Evolutionary conservation across 352 stramenopile species (phyloP).

Genomic region (Phytophthora capsici): DNA sequence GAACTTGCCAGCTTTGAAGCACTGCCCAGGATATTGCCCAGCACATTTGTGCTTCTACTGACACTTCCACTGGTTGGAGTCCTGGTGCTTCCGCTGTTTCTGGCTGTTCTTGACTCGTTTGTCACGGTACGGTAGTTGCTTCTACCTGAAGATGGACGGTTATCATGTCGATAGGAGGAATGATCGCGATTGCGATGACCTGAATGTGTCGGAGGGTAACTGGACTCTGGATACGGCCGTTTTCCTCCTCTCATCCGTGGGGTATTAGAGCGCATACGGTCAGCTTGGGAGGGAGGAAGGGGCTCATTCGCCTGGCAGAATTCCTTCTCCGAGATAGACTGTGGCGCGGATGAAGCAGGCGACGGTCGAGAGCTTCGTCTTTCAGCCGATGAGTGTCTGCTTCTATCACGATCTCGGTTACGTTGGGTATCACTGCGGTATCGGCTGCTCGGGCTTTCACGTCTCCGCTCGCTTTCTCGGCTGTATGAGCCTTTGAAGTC

Average conservation of each 20-base stretch:
- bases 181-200: slow-evolving; percentile 18
- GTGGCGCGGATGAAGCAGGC: slow-evolving; percentile 11
- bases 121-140: slow-evolving; percentile 28
- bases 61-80: slow-evolving; percentile 19
- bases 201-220: slow-evolving; percentile 15
- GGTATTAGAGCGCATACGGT: slow-evolving; percentile 17
- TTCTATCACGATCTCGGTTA: slow-evolving; percentile 10
- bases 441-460: slow-evolving; percentile 1
- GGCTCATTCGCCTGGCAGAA: slow-evolving; percentile 64
- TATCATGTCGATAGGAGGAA: slow-evolving; percentile 8
- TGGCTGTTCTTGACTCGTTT: slow-evolving; percentile 16
- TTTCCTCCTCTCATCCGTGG: slow-evolving; percentile 28
- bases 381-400: neutral
- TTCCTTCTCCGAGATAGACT: slow-evolving; percentile 62
- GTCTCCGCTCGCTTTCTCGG: slow-evolving; percentile 17
- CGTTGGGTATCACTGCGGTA: slow-evolving; percentile 24
- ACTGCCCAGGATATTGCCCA: slow-evolving; percentile 74
- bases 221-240: slow-evolving; percentile 28
- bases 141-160: slow-evolving; percentile 20
- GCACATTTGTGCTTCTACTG: slow-evolving; percentile 40
- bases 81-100: slow-evolving; percentile 12
- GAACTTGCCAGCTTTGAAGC: slow-evolving; percentile 65
- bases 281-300: slow-evolving; percentile 12
- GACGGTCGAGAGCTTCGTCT: slow-evolving; percentile 18
- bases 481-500: slow-evolving; percentile 21